Evolutionary conservation across 2,329 filamentous ascomycete species (phyloP).

Genomic region (Pseudopithomyces chartarum): DNA sequence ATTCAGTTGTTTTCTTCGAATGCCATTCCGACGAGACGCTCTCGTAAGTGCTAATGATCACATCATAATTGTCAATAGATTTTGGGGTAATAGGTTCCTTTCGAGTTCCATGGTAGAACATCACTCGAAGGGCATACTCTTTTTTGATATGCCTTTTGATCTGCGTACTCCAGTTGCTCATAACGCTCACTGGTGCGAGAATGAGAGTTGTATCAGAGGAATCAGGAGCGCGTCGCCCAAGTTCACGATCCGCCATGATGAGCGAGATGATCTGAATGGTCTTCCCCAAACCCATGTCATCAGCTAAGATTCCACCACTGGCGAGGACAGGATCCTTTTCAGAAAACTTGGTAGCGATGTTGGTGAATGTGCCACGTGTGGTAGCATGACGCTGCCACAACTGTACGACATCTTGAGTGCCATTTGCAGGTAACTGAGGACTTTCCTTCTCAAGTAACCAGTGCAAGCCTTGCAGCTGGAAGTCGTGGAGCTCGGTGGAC

Average conservation of each 20-base stretch:
- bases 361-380: constrained; percentile 59
- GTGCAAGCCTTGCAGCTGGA: constrained; percentile 76
- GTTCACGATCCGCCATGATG: constrained; percentile 63
- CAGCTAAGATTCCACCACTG: constrained; percentile 82
- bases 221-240: constrained; percentile 23
- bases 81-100: constrained; percentile 55
- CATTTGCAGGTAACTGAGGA: constrained; percentile 65
- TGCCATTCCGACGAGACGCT: constrained; percentile 71
- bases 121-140: constrained; percentile 66
- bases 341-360: constrained; percentile 74
- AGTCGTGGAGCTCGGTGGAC: constrained; percentile 72
- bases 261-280: constrained; percentile 85
- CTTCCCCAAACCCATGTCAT: constrained; percentile 93
- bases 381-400: constrained; percentile 69
- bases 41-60: constrained; percentile 85
- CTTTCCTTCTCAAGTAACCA: constrained; percentile 82
- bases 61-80: constrained; percentile 69
- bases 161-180: constrained; percentile 89
- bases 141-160: constrained; percentile 72
- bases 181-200: constrained; percentile 79
- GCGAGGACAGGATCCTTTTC: constrained; percentile 66
- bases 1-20: constrained; percentile 46
- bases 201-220: constrained; percentile 70
- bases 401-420: constrained; percentile 69
- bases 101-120: constrained; percentile 73